Conservation (phyloP, 805 yeast species). For the Candida ortonii region DNA sequence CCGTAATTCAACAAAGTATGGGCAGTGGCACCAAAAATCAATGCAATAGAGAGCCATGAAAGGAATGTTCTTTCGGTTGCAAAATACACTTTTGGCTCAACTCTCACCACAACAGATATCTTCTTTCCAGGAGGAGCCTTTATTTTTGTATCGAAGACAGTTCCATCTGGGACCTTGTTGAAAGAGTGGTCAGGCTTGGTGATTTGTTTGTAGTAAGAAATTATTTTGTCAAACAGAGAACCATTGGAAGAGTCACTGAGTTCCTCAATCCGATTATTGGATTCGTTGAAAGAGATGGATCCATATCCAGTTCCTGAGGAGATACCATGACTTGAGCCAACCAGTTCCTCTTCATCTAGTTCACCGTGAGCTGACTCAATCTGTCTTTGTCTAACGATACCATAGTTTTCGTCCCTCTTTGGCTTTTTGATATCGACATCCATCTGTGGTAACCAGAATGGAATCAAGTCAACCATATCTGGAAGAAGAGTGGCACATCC, state of each 20-base stretch:
- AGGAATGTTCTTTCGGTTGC: slow-evolving; percentile 95
- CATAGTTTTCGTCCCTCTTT: slow-evolving; percentile 53
- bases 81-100: slow-evolving; percentile 98
- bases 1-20: slow-evolving; percentile 86
- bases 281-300: slow-evolving; percentile 30
- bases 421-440: slow-evolving; percentile 92
- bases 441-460: slow-evolving; percentile 99
- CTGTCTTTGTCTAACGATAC: slow-evolving; percentile 52
- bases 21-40: slow-evolving; percentile 86
- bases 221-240: slow-evolving; percentile 17
- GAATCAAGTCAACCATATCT: slow-evolving; percentile 77
- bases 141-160: slow-evolving; percentile 55
- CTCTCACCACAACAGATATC: slow-evolving; percentile 90
- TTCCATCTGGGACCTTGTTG: slow-evolving; percentile 61
- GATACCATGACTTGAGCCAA: slow-evolving; percentile 32
- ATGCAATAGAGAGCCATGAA: slow-evolving; percentile 89
- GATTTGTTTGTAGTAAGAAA: slow-evolving; percentile 13
- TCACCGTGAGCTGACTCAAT: slow-evolving; percentile 46
- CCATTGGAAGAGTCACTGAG: slow-evolving; percentile 9
- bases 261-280: slow-evolving; percentile 29
- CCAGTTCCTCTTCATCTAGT: slow-evolving; percentile 62
- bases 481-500: slow-evolving; percentile 93
- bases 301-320: slow-evolving; percentile 22
- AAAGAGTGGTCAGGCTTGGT: slow-evolving; percentile 44
- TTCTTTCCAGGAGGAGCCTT: slow-evolving; percentile 84